These are phyloP conservation scores for Leptodermis oblonga DNA, from an alignment of 257 asterid species.

Conservation along the genomic window DNA sequence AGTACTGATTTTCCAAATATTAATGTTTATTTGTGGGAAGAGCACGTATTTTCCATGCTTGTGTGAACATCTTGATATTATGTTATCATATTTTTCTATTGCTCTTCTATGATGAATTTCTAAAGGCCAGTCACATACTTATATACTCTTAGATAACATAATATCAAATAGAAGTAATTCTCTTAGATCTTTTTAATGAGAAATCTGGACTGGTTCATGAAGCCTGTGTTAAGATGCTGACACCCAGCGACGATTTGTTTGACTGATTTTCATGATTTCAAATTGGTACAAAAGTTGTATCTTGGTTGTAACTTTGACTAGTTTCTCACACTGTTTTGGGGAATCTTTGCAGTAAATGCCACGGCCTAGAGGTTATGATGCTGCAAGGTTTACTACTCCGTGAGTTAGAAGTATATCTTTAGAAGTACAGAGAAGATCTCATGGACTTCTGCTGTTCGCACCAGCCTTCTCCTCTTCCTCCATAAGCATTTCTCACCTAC, in stretches of 20 bases:
- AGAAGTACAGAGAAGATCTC: too few species aligned
- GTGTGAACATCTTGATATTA: neutral
- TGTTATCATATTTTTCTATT: neutral
- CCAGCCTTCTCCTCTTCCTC: too few species aligned
- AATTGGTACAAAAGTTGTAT: neutral
- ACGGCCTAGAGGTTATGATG: conserved; percentile 99
- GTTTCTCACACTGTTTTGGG: neutral
- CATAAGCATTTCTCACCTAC: too few species aligned
- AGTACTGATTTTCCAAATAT: conserved; percentile 34
- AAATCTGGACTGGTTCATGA: neutral
- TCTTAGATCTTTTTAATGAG: neutral
- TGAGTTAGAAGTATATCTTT: conserved; percentile 97
- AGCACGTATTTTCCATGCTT: neutral
- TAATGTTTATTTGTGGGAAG: neutral
- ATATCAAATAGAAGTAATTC: neutral
- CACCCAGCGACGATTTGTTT: neutral
- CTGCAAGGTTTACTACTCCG: conserved; percentile 98
- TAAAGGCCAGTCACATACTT: neutral
- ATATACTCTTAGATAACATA: conserved; percentile 13
- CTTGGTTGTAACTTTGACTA: neutral
- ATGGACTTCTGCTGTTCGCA: too few species aligned
- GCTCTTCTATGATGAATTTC: neutral
- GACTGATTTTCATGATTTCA: neutral
- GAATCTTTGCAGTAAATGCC: conserved; percentile 76
- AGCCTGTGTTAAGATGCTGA: neutral